Percentiles rank a stretch among this genome's conserved stretches.
Evolutionary conservation across 225 moss, liverwort and hornwort species (phyloP).

Genomic region (Asterella californica): DNA sequence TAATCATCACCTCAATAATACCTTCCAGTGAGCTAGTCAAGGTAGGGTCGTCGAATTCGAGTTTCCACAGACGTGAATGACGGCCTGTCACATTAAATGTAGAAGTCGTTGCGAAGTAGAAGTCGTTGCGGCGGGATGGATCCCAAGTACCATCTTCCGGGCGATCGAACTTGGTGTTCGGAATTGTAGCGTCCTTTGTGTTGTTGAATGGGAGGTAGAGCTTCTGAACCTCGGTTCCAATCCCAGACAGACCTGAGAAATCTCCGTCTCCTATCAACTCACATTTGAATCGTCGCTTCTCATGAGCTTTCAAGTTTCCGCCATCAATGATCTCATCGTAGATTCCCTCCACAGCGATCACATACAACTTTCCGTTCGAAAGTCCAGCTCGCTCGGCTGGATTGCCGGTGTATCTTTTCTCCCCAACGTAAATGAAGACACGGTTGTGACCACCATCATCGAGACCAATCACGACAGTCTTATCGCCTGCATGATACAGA

Average conservation of each 20-base stretch:
- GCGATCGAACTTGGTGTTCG: conserved; percentile 35
- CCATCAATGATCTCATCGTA: conserved; percentile 27
- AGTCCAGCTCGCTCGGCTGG: conserved; percentile 33
- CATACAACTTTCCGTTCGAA: conserved; percentile 29
- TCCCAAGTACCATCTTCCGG: conserved; percentile 33
- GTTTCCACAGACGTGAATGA: conserved; percentile 26
- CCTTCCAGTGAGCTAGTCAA: conserved; percentile 20
- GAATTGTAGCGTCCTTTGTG: conserved; percentile 14
- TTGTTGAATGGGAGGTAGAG: conserved; percentile 21
- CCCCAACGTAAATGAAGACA: conserved; percentile 27
- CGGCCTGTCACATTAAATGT: conserved; percentile 13
- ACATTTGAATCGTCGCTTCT: conserved; percentile 18
- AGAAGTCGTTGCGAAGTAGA: conserved; percentile 25
- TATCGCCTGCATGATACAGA: conserved; percentile 14
- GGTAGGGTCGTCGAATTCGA: conserved; percentile 30
- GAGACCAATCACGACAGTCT: conserved; percentile 27
- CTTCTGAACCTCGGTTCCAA: not conserved
- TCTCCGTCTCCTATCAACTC: conserved; percentile 26
- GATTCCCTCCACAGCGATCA: conserved; percentile 22
- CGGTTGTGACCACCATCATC: conserved; percentile 44
- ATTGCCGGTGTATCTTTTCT: conserved; percentile 19
- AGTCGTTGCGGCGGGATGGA: conserved; percentile 8
- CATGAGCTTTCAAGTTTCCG: conserved; percentile 4
- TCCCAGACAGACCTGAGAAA: conserved; percentile 17
- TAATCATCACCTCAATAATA: conserved; percentile 21